Base-by-base conservation (phyloP, 2,329 filamentous ascomycete species). In the Colletotrichum sp. region DNA sequence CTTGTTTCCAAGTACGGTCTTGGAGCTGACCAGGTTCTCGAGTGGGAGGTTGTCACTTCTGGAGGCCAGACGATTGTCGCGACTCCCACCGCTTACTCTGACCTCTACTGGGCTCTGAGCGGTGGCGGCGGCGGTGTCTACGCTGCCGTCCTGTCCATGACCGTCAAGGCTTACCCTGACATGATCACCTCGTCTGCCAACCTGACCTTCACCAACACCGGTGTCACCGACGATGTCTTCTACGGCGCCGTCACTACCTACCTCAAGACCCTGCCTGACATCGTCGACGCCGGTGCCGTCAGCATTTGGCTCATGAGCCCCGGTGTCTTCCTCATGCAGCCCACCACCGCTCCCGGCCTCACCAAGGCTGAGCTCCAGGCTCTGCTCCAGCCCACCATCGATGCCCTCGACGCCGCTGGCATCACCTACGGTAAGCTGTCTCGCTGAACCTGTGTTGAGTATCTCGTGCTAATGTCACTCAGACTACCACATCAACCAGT, bases 41-140 rank as follows among this genome's bases (percentile, higher is more conserved):
- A 87, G 70, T 88, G 83, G 78, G 85, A 89, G 72, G 87, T 90
- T 4, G 84, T 92, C 5, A 87, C 86, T 6, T 85, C 84, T 0
- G 76, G 78, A n/a, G 89, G 89, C 2, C 62, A 82, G 18, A 77
- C 85, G 18, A 70, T 90, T 1, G 84, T 81, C 2, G 89, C 88
- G 3, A 86, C 83, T 4, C 85, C 81, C 0, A 79, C 81, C 1
- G 64, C 87, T 25, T 86, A 91, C 70, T 66, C 82, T 0, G 90
- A 92, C 70, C 83, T 92, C 2, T 91, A 89, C 80, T 92, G 89
- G 89, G 90, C 90, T 4, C 80, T 91, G 6, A 83, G 83, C 62
- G 89, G 89, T 9, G 89, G 89, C 7, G 89, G 90, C 4, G 86
- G 84, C 10, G 89, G 89, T 4, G 89, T 85, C 4, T 92, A 87